Evolutionary conservation across 805 yeast genomes (phyloP), one percentile per base, ranked within the genome.

Genomic region (Starmerella bombicola): DNA sequence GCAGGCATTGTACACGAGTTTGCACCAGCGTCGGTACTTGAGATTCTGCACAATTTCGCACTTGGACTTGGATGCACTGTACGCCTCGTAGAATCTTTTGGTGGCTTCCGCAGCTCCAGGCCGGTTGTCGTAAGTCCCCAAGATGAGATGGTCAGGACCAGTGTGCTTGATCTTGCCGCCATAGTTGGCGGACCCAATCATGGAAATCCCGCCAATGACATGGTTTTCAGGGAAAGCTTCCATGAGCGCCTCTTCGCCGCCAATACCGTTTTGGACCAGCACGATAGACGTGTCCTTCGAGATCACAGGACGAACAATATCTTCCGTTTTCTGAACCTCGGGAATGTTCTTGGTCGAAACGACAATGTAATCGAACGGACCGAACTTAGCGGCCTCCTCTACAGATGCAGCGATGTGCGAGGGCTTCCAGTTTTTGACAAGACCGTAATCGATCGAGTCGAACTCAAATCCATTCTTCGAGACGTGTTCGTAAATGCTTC

Each of bases 1-100:
- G 1, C 78, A 62, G 17, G 81, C 76, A 56, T 80, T 80, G 61
- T 79, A 80, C 12, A 80, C 67, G 46, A 80, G 65, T 56, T 80
- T 80, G 42, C 67, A 62, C 74, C 81, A 78, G 49, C 93, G 65
- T 30, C 70, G 64, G 56, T 56, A 64, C 55, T 67, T 67, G 33
- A 69, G 71, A 49, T 72, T 65, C 7, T 64, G 63, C 40, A 62
- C 67, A 42, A 65, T 64, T 13, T 49, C 50, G 47, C 67, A 61
- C 1, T 55, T 46, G 48, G 73, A 73, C 30, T 50, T 52, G 38
- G 67, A 67, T 4, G 35, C 35, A 21, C 59, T 49, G 57, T 74
- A 76, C 16, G 75, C 41, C 3, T 56, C 55, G 15, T 70, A 65
- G 50, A 74, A 71, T 45, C 63, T 64, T 32, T 61, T 55, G 3